A percentile compares a stretch with the other conserved stretches of the same genome.
Conservation (phyloP, 2,329 filamentous ascomycete genomes). For the Fusarium algeriense region DNA sequence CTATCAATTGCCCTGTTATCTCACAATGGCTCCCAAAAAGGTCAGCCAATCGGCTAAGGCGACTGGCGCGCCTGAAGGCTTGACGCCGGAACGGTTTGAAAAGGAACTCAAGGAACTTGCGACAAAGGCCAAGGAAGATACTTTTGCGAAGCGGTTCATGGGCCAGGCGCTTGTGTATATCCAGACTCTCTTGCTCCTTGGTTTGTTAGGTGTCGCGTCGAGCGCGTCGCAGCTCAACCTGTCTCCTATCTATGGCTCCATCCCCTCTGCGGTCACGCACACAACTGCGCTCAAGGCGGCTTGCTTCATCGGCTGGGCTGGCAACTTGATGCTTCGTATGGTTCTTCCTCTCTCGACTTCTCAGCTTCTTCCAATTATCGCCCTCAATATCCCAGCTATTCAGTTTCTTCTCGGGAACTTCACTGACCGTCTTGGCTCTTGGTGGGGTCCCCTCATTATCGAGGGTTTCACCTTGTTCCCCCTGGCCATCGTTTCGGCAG, state of each 20-base stretch:
- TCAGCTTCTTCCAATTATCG: conserved; percentile 76
- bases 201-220: conserved; percentile 68
- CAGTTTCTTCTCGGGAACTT: conserved; percentile 78
- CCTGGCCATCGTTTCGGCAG: conserved; percentile 72
- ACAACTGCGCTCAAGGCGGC: conserved; percentile 72
- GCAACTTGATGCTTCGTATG: conserved; percentile 66
- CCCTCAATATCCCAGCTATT: conserved; percentile 78
- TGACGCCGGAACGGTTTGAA: conserved; percentile 66
- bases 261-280: conserved; percentile 82
- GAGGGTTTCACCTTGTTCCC: conserved; percentile 81
- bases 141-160: conserved; percentile 49
- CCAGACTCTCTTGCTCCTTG: conserved; percentile 47
- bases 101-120: conserved; percentile 66
- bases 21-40: conserved; percentile 43
- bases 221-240: conserved; percentile 81
- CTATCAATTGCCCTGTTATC: not conserved
- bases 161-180: conserved; percentile 58
- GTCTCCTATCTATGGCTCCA: conserved; percentile 88
- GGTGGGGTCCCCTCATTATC: conserved; percentile 79
- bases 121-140: conserved; percentile 54
- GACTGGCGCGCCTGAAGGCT: conserved; percentile 48
- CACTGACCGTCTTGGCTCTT: conserved; percentile 75
- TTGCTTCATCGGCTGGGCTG: conserved; percentile 78
- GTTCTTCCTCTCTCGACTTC: conserved; percentile 62
- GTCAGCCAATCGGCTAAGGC: conserved; percentile 31